phyloP scores from a whole-genome alignment of 2,329 filamentous ascomycete genomes.

The Apiospora arundinis region DNA sequence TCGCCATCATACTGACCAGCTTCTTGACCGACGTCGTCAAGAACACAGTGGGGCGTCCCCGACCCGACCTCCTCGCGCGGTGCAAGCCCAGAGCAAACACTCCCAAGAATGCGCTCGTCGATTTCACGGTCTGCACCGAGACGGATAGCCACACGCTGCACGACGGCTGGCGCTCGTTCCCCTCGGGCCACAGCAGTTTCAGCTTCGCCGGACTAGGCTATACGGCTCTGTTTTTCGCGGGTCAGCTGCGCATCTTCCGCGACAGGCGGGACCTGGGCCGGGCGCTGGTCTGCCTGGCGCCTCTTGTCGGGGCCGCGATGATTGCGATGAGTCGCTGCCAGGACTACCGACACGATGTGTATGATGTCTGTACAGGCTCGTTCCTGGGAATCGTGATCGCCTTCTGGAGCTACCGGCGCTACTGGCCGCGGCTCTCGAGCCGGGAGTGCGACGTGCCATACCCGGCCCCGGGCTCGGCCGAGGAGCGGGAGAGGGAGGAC shows the following conservation, averaged over 20 bases:
- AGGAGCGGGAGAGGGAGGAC: constrained; percentile 30
- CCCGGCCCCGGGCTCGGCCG: constrained; percentile 48
- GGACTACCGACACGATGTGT: constrained; percentile 75
- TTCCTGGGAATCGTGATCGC: constrained; percentile 65
- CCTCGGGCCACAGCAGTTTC: constrained; percentile 80
- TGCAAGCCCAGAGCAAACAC: constrained; percentile 72
- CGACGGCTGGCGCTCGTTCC: constrained; percentile 85
- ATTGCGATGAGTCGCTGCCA: constrained; percentile 73
- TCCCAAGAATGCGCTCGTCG: constrained; percentile 60
- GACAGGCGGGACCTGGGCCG: constrained; percentile 58
- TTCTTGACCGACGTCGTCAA: constrained; percentile 93
- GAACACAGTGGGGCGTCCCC: constrained; percentile 80
- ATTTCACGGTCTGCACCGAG: constrained; percentile 75
- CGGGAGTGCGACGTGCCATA: constrained; percentile 63
- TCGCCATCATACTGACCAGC: constrained; percentile 76
- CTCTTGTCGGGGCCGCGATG: constrained; percentile 67
- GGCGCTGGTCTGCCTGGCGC: constrained; percentile 62
- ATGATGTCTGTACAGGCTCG: constrained; percentile 69
- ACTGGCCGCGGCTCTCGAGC: constrained; percentile 64
- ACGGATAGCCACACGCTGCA: constrained; percentile 72
- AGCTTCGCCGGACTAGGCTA: constrained; percentile 82
- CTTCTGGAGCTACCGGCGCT: constrained; percentile 70
- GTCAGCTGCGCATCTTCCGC: constrained; percentile 66
- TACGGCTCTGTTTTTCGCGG: constrained; percentile 71
- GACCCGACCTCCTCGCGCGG: constrained; percentile 69